Base-by-base conservation (phyloP, 345 rosid species). In the Citrus inodora region DNA sequence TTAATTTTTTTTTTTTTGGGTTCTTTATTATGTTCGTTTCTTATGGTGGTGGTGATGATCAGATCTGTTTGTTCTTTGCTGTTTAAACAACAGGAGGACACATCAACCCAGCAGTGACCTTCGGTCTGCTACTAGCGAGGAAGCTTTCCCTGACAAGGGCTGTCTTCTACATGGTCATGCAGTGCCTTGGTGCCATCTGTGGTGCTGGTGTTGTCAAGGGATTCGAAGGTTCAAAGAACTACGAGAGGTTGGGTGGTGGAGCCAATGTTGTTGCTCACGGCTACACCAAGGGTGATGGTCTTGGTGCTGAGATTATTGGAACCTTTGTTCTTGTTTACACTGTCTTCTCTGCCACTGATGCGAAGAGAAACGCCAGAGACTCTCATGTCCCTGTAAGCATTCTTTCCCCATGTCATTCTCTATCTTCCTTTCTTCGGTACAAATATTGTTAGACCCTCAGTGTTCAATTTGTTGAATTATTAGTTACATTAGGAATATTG, bases 121-220 rank as follows among this genome's bases (percentile, higher is more conserved):
- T 91, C 51, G 95, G 95, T 53, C 51, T 91, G 74, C 77, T 91
- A 14, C 76, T 91, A 82, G 93, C 89, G 17, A 87, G 90, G 90
- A 91, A 91, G 90, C 86, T 91, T 7, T 91, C 95, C 53, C 84
- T 91, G 19, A 87, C 90, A 0, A 86, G 93, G 83, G 92, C 93
- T 60, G 35, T 91, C 32, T 90, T 81, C 86, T 91, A 90, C 82
- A 86, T 90, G 21, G 1, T 87, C 30, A 89, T 90, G 92, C 94
- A 90, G 81, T 89, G 94, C 71, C 91, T 90, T 63, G 94, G 92
- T 48, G 94, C 94, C 35, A 85, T 90, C 2, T 89, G 94, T 74
- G 95, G 95, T 65, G 93, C 95, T 66, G 93, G 95, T 79, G 91
- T 91, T 40, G 89, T 90, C 64, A 90, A 87, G 83, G 93, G 93